Evolutionary conservation across 2,329 filamentous ascomycete species (phyloP), one percentile per base, ranked within the genome.

Genomic region (Diplodia sapinea): DNA sequence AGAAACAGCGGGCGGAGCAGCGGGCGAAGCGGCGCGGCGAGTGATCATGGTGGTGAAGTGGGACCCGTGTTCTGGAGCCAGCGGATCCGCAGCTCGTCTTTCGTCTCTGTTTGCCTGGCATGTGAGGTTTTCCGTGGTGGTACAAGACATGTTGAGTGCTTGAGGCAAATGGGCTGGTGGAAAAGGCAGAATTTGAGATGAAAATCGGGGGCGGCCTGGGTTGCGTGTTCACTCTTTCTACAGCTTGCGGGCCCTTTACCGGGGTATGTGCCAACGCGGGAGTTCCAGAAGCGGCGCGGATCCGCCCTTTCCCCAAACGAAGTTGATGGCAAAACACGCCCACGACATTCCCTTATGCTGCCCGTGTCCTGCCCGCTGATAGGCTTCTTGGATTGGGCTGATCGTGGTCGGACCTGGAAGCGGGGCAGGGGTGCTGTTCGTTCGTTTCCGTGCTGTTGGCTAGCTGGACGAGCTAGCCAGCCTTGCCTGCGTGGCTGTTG

Each of bases 401-500:
- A 55, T 40, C 62, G 31, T 40, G 62, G 62, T 43, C 54, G 49
- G 33, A 38, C 51, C 54, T 38, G 62, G 49, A 65, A 29, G 29
- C 13, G 17, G 43, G 50, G 59, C 59, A 63, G 59, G 59, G 59
- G 31, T 63, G 59, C 56, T 31, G 38, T 61, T 49, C 40, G 55
- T 43, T 49, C 38, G 47, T 61, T 61, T 49, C 56, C 56, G 56
- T 31, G 56, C 56, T 61, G 56, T 36, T 61, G 56, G 56, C 54
- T 57, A 38, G 54, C 54, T 57, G 33, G 54, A 11, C 33, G 17
- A 20, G 54, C 56, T 33, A 51, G 59, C 59, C 17, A 63, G 59
- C 59, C 59, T 63, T 63, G 59, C 59, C 43, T 63, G 59, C 59
- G 59, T 51, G 43, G 38, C 59, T 63, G 59, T 51, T 36, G 59